Base-by-base conservation (phyloP, 345 rosid genomes). In the Cardiospermum halicacabum region DNA sequence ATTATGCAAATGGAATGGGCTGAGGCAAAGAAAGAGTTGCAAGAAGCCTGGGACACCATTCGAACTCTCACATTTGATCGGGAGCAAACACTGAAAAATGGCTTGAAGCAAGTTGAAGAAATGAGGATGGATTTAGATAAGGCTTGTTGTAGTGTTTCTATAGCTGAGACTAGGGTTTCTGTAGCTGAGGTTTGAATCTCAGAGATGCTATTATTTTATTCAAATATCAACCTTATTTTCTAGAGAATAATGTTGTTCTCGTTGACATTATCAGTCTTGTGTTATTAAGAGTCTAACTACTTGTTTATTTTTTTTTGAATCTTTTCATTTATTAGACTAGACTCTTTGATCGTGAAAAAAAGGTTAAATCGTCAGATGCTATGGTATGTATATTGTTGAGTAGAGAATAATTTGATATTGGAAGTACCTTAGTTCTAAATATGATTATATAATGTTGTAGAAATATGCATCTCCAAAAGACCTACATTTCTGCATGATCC, bases 151-250 rank as follows among this genome's bases (percentile, higher is more conserved):
- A 85, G 91, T 64, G 85, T 82, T 73, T 78, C 95, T 0, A 83
- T 80, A 54, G 92, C 99, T 53, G 99, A 88, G 81, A 72, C 88
- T 15, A 84, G 91, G 77, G 99, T 96, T 66, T 79, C 91, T 68
- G 80, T 84, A 72, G 85, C 96, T 31, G 99, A 93, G 97, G 99
- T 93, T 60, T 69, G 68, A 15, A 50, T 51, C 49, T 22, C 43
- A 53, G 50, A 49, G 48, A 27, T 49, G 36, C 54, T 27, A 24
- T 54, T 50, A 47, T 57, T 47, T 56, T 62, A 59, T 67, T 37
- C 47, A 42, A n/a, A n/a, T 24, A n/a, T 19, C n/a, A n/a, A n/a
- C 21, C 39, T 30, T 21, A 18, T 40, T 53, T 26, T 40, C 21
- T 0, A 15, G 11, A 63, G 11, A 48, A 16, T 19, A 8, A 18